Evolutionary conservation across 805 yeast species (phyloP).

Genomic region (Wickerhamiella azymoides): DNA sequence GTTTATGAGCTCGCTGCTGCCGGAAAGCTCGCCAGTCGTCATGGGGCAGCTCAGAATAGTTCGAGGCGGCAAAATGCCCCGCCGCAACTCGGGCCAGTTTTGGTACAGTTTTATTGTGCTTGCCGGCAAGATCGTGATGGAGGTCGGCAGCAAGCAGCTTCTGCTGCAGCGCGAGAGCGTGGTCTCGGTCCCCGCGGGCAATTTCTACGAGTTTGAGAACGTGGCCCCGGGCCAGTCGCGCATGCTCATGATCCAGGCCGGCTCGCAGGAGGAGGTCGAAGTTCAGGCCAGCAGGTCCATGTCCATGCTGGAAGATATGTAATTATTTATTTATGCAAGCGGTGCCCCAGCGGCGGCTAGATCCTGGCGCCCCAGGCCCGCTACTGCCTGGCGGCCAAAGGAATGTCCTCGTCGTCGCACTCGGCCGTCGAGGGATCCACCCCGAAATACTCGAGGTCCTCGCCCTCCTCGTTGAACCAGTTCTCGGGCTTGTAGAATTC

Average conservation of each 20-base stretch:
- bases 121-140: slow-evolving; percentile 14
- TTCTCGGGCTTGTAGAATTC: slow-evolving; percentile 29
- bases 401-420: slow-evolving; percentile 12
- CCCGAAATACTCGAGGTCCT: slow-evolving; percentile 68
- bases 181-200: slow-evolving; percentile 15
- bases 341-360: too few relatives aligned
- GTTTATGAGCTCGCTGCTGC: slow-evolving; percentile 6
- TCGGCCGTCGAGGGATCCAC: slow-evolving; percentile 59
- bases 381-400: slow-evolving; percentile 5
- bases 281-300: not conserved
- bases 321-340: too few relatives aligned
- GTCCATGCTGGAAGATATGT: too few relatives aligned
- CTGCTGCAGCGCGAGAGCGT: slow-evolving; percentile 14
- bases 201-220: slow-evolving; percentile 15
- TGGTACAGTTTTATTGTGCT: slow-evolving; percentile 15
- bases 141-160: slow-evolving; percentile 10
- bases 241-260: slow-evolving; percentile 7
- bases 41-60: not conserved
- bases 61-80: slow-evolving; percentile 8
- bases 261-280: not conserved
- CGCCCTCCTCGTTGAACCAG: slow-evolving; percentile 79
- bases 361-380: too few relatives aligned
- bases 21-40: not conserved
- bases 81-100: slow-evolving; percentile 11
- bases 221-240: not conserved